Evolutionary conservation across 2,329 filamentous ascomycete genomes (phyloP).

Genomic region (Verticillium longisporum): DNA sequence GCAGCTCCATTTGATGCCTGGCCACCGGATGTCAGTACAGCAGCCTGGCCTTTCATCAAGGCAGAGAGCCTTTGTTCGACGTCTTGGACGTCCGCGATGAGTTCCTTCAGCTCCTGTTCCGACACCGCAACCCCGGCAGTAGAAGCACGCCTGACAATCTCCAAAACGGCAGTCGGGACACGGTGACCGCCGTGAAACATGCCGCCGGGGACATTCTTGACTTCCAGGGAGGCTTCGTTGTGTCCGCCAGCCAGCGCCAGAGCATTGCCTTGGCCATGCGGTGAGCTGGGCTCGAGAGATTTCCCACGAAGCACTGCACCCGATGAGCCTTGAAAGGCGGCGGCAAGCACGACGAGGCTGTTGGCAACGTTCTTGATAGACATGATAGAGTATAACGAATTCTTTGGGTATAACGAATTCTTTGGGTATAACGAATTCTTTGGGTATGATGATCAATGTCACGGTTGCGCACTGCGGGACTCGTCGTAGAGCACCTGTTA

Average conservation of each 20-base stretch:
- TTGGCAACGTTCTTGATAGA: slow-evolving; percentile 7
- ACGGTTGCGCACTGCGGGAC: background rate
- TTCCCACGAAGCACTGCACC: slow-evolving; percentile 9
- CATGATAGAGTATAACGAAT: slow-evolving; percentile 5
- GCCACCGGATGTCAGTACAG: background rate
- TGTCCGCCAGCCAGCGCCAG: background rate
- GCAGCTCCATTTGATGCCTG: background rate
- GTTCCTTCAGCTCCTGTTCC: background rate
- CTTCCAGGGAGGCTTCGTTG: background rate
- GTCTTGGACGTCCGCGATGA: slow-evolving; percentile 4
- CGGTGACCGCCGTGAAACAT: background rate
- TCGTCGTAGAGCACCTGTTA: slow-evolving; percentile 9
- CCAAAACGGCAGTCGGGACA: background rate
- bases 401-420: too few relatives aligned
- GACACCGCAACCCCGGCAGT: background rate
- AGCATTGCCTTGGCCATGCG: background rate
- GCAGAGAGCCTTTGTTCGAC: slow-evolving; percentile 4
- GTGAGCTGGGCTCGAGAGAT: background rate
- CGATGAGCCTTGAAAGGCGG: slow-evolving; percentile 8
- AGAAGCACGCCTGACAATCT: background rate
- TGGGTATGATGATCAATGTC: background rate
- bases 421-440: background rate
- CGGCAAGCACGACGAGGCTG: slow-evolving; percentile 4
- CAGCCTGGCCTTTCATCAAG: background rate
- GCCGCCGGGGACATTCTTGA: background rate